phyloP scores from a whole-genome alignment of 129 eudicot genomes.

The Tanacetum coccineum region DNA sequence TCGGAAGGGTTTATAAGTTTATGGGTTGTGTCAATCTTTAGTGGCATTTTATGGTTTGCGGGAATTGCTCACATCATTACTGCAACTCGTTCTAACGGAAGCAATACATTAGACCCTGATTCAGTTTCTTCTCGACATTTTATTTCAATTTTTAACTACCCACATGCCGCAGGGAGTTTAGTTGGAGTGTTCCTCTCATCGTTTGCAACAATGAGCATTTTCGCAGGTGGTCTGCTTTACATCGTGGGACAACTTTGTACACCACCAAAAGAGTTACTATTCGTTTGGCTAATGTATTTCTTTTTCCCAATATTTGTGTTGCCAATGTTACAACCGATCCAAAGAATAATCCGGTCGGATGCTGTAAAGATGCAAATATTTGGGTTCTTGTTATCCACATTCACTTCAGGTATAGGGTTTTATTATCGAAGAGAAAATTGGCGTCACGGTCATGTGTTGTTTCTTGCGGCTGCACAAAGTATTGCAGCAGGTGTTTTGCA shows the following conservation, averaged over 20 bases:
- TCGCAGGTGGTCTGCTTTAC: constrained; percentile 52
- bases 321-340: constrained; percentile 60
- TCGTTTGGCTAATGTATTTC: constrained; percentile 55
- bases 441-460: constrained; percentile 37
- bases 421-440: constrained; percentile 45
- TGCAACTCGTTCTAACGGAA: constrained; percentile 36
- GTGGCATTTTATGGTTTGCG: constrained; percentile 65
- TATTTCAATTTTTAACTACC: constrained; percentile 63
- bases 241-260: constrained; percentile 50
- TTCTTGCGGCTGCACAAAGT: constrained; percentile 51
- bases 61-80: constrained; percentile 55
- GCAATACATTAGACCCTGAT: not conserved
- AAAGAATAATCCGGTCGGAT: constrained; percentile 53
- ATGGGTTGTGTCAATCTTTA: constrained; percentile 79
- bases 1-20: constrained; percentile 54
- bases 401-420: constrained; percentile 63
- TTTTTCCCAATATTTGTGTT: constrained; percentile 52
- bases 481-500: constrained; percentile 57
- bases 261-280: constrained; percentile 31
- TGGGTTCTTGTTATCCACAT: constrained; percentile 49
- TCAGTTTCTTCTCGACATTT: constrained; percentile 32
- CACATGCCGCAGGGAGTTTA: constrained; percentile 72
- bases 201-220: constrained; percentile 63
- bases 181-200: constrained; percentile 66
- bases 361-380: constrained; percentile 82